Evolutionary conservation across 2,329 filamentous ascomycete species (phyloP).

Genomic region (Colletotrichum navitas): DNA sequence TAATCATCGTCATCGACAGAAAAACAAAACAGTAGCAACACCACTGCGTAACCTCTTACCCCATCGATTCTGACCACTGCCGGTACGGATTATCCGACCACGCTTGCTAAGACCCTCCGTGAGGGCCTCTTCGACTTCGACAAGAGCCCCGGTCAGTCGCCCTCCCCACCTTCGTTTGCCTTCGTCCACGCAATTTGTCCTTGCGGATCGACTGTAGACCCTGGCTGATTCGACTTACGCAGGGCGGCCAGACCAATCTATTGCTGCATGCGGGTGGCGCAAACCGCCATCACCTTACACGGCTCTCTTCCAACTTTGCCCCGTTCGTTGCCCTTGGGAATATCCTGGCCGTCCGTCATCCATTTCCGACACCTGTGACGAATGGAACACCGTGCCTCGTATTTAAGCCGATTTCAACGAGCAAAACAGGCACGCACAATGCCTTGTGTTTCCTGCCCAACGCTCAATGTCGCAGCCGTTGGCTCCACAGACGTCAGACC

Average conservation of each 20-base stretch:
- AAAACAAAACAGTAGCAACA: neutral
- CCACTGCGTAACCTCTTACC: neutral
- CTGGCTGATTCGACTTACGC: neutral
- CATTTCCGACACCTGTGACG: neutral
- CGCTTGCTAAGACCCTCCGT: neutral
- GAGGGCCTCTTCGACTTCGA: neutral
- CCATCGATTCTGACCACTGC: constrained; percentile 6
- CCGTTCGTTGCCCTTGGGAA: neutral
- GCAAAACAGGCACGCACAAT: neutral
- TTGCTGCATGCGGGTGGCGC: neutral
- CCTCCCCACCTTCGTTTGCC: constrained; percentile 1
- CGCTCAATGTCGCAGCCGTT: neutral
- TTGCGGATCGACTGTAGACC: constrained; percentile 10
- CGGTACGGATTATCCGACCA: constrained; percentile 17
- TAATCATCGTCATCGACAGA: constrained; percentile 11
- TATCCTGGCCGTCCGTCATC: neutral
- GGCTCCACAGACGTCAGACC: neutral
- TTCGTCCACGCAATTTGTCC: constrained; percentile 1
- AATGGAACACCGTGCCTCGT: neutral
- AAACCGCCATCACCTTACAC: constrained; percentile 1
- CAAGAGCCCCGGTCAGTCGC: constrained; percentile 8
- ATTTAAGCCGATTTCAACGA: neutral
- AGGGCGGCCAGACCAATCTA: neutral
- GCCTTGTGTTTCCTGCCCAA: neutral
- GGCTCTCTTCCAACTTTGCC: neutral